These are phyloP conservation scores for Candida dajiaensis DNA, from an alignment of 805 yeast species.

Conservation along the genomic window DNA sequence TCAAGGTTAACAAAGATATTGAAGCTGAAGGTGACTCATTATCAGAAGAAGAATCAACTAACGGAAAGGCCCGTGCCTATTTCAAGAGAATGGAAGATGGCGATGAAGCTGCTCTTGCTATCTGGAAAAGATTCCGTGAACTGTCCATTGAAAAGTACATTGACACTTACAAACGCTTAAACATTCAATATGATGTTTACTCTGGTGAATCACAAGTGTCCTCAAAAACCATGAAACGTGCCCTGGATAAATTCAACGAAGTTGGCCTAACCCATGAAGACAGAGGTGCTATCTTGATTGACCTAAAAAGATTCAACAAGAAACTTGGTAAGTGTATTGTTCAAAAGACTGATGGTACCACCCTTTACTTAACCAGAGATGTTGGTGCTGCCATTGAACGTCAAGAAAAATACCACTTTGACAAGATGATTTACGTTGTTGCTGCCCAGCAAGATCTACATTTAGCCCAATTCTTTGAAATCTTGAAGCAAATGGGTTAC, in stretches of 20 bases:
- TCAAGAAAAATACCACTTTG: slow-evolving; percentile 76
- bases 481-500: slow-evolving; percentile 82
- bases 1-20: slow-evolving; percentile 74
- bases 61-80: slow-evolving; percentile 80
- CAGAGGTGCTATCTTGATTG: slow-evolving; percentile 86
- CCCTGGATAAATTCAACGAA: slow-evolving; percentile 54
- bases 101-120: slow-evolving; percentile 65
- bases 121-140: slow-evolving; percentile 90
- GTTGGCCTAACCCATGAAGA: slow-evolving; percentile 75
- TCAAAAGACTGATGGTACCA: slow-evolving; percentile 93
- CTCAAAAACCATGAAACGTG: slow-evolving; percentile 61
- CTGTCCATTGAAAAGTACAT: slow-evolving; percentile 81
- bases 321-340: slow-evolving; percentile 90
- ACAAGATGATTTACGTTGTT: slow-evolving; percentile 93
- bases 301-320: slow-evolving; percentile 78
- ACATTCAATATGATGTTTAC: slow-evolving; percentile 81
- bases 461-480: slow-evolving; percentile 88
- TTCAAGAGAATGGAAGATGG: slow-evolving; percentile 94
- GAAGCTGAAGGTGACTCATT: slow-evolving; percentile 45
- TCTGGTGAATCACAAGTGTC: slow-evolving; percentile 96
- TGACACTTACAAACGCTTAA: slow-evolving; percentile 85
- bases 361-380: slow-evolving; percentile 91
- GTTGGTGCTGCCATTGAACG: slow-evolving; percentile 95
- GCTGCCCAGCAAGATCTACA: slow-evolving; percentile 97
- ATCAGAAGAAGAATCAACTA: slow-evolving; percentile 46